Percentiles rank a stretch among this genome's conserved stretches.
Evolutionary conservation across 1,284 basidiomycete species (phyloP).

Genomic region (Amylostereum chailletii): DNA sequence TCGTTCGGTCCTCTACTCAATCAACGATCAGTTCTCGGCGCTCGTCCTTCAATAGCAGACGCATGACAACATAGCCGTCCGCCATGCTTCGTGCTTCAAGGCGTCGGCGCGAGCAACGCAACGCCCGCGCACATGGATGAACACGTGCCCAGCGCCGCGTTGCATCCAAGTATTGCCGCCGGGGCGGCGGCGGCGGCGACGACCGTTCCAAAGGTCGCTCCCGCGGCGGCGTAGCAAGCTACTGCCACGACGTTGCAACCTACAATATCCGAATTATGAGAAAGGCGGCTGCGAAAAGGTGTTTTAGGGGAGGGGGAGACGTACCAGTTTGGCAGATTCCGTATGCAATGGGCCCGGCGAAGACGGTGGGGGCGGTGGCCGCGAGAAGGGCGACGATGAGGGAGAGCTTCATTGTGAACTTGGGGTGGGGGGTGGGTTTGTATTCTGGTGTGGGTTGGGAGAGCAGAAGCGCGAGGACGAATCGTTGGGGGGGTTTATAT

Average conservation of each 20-base stretch:
- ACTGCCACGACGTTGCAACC: slow-evolving; percentile 46
- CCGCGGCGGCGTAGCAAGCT: slow-evolving; percentile 45
- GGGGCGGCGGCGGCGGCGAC: slow-evolving; percentile 32
- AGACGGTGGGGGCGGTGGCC: slow-evolving; percentile 8
- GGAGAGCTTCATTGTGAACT: slow-evolving; percentile 11
- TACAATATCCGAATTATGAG: slow-evolving; percentile 13
- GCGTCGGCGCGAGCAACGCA: slow-evolving; percentile 20
- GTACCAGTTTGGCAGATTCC: slow-evolving; percentile 40
- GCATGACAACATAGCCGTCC: no score
- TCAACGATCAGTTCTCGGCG: no score
- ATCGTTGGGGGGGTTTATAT: no score
- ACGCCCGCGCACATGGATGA: slow-evolving; percentile 18
- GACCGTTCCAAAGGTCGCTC: slow-evolving; percentile 41
- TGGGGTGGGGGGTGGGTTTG: not conserved
- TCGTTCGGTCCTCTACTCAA: no score
- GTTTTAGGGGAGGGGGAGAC: no score
- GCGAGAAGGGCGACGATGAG: slow-evolving; percentile 9
- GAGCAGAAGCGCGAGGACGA: no score
- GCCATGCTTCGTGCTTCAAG: no score
- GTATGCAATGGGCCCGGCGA: slow-evolving; percentile 36
- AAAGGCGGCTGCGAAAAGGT: not conserved
- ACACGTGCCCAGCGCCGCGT: slow-evolving; percentile 36
- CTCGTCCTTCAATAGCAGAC: no score
- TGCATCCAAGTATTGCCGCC: slow-evolving; percentile 40
- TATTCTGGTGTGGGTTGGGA: no score